Percentiles rank a stretch among this genome's conserved stretches.
phyloP scores from a whole-genome alignment of 2,329 filamentous ascomycete genomes.

The Exophiala calicioides region DNA sequence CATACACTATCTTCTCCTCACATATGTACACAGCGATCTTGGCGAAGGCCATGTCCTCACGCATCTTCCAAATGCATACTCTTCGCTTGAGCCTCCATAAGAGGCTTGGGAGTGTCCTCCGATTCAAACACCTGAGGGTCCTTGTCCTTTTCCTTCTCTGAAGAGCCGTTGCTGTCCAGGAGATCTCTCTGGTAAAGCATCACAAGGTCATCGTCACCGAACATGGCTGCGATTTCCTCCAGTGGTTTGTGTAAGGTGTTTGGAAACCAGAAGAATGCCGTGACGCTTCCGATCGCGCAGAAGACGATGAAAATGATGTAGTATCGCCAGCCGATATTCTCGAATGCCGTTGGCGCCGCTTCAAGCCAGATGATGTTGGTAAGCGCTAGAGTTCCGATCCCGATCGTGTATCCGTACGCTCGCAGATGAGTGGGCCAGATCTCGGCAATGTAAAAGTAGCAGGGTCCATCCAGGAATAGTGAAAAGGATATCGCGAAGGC shows the following conservation, averaged over 20 bases:
- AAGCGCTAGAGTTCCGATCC: conserved; percentile 21
- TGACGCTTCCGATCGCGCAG: background rate
- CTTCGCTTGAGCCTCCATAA: too few relatives aligned
- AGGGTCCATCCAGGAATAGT: conserved; percentile 25
- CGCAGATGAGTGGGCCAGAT: conserved; percentile 31
- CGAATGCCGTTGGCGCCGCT: conserved; percentile 30
- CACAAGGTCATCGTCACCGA: conserved; percentile 8
- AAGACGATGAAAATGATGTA: conserved; percentile 15
- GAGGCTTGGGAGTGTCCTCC: too few relatives aligned
- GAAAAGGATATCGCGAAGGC: conserved; percentile 6
- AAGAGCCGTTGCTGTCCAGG: too few relatives aligned
- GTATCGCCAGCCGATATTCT: conserved; percentile 17
- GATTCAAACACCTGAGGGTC: too few relatives aligned
- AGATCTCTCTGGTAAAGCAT: too few relatives aligned
- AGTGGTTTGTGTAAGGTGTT: conserved; percentile 7
- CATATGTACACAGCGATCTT: too few relatives aligned
- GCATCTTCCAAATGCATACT: too few relatives aligned
- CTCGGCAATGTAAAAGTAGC: conserved; percentile 28
- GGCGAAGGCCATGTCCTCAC: too few relatives aligned
- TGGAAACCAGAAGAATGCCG: background rate
- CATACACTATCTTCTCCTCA: too few relatives aligned
- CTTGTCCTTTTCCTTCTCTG: too few relatives aligned
- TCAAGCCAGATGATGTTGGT: conserved; percentile 24
- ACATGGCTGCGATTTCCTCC: conserved; percentile 12
- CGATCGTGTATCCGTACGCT: conserved; percentile 24